phyloP scores from a whole-genome alignment of 192 early-diverging fungal species.

The Podochytrium sp. region DNA sequence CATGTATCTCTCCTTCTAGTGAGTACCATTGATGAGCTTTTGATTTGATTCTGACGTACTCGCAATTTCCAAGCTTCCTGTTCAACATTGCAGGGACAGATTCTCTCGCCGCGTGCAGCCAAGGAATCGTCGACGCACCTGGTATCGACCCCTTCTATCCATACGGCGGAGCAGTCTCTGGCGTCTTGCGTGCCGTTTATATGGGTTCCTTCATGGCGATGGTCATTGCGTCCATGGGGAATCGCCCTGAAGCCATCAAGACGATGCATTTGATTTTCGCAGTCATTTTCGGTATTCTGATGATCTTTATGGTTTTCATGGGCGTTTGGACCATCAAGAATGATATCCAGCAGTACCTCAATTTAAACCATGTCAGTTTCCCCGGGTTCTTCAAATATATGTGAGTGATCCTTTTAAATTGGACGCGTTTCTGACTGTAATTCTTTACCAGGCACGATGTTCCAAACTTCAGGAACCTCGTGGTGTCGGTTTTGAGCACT shows the following conservation, averaged over 20 bases:
- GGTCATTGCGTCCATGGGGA: constrained; percentile 56
- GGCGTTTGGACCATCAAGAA: constrained; percentile 57
- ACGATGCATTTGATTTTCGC: constrained; percentile 71
- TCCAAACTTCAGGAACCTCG: constrained; percentile 74
- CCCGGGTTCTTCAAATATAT: constrained; percentile 35
- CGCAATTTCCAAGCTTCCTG: constrained; percentile 20
- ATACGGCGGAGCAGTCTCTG: constrained; percentile 45
- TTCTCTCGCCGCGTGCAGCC: not conserved
- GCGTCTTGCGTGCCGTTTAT: constrained; percentile 40
- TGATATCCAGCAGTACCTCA: constrained; percentile 16
- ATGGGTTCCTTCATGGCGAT: constrained; percentile 45
- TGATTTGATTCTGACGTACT: not conserved
- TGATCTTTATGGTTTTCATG: constrained; percentile 66
- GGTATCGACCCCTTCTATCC: constrained; percentile 44
- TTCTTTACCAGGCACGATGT: constrained; percentile 8
- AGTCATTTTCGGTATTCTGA: constrained; percentile 70
- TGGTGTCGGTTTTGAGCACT: constrained; percentile 79
- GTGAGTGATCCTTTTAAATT: constrained; percentile 1
- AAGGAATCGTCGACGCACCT: constrained; percentile 19
- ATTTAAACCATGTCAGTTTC: constrained; percentile 17
- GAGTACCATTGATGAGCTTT: not conserved
- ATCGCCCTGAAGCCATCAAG: constrained; percentile 59
- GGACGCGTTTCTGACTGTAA: constrained; percentile 12
- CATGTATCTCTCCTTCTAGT: constrained; percentile 61
- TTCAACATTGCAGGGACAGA: constrained; percentile 36